These are phyloP conservation scores for Spencermartinsiella ligniputridi DNA, from an alignment of 1,139 yeast species.

Conservation along the genomic window DNA sequence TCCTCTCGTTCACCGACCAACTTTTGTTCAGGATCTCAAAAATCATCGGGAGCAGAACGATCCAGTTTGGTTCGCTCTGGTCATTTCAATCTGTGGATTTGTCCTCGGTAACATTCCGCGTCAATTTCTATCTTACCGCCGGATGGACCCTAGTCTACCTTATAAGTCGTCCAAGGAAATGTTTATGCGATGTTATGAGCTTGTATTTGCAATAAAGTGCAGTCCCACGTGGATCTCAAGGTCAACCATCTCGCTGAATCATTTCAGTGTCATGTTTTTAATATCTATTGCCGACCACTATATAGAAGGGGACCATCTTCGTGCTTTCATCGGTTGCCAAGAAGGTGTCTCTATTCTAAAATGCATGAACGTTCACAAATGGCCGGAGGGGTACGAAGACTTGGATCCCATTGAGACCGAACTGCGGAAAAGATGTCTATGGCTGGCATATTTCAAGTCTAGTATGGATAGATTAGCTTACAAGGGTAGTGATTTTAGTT, in stretches of 20 bases:
- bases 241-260: constrained; percentile 2
- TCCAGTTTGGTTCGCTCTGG: constrained; percentile 9
- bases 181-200: constrained; percentile 9
- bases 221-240: constrained; percentile 7
- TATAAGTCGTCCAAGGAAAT: constrained; percentile 5
- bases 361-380: constrained; percentile 7
- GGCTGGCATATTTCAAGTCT: constrained; percentile 8
- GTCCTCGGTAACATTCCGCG: constrained; percentile 10
- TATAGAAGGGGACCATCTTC: constrained; percentile 9
- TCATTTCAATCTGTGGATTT: constrained; percentile 9
- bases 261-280: constrained; percentile 4
- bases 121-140: constrained; percentile 5
- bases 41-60: constrained; percentile 6
- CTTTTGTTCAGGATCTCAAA: constrained; percentile 8
- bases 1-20: constrained; percentile 11
- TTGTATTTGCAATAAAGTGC: constrained; percentile 3
- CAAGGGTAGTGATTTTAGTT: neutral
- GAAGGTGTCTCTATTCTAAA: constrained; percentile 9
- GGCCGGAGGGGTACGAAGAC: constrained; percentile 12
- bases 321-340: constrained; percentile 4
- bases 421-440: constrained; percentile 7
- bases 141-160: constrained; percentile 8
- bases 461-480: constrained; percentile 7
- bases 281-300: constrained; percentile 10
- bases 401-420: constrained; percentile 8